Percentiles rank a stretch among this genome's conserved stretches.
phyloP scores from a whole-genome alignment of 2,329 filamentous ascomycete species.

The Alternaria triticina region DNA sequence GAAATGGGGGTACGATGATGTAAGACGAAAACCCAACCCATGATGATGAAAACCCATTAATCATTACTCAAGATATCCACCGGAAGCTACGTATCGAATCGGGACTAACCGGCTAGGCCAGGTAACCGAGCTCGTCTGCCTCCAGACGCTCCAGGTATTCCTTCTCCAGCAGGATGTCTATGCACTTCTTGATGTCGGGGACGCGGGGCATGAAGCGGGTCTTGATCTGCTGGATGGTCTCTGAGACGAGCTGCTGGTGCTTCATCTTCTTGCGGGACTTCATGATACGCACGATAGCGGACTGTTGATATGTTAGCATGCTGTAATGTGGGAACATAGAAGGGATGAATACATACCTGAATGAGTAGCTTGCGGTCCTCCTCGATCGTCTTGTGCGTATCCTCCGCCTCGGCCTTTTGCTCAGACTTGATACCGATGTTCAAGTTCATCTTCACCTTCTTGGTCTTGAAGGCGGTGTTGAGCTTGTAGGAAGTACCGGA shows the following conservation, averaged over 20 bases:
- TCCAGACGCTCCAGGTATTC: slow-evolving; percentile 97
- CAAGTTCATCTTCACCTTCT: slow-evolving; percentile 96
- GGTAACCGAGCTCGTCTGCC: slow-evolving; percentile 91
- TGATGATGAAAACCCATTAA: slow-evolving; percentile 6
- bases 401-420: slow-evolving; percentile 92
- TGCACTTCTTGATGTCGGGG: slow-evolving; percentile 98
- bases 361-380: slow-evolving; percentile 96
- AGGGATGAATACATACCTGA: slow-evolving; percentile 71
- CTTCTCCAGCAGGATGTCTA: slow-evolving; percentile 97
- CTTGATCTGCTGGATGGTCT: slow-evolving; percentile 95
- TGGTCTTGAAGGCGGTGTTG: slow-evolving; percentile 96
- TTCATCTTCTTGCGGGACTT: slow-evolving; percentile 99
- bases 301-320: slow-evolving; percentile 63
- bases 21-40: slow-evolving; percentile 5
- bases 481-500: slow-evolving; percentile 80
- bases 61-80: slow-evolving; percentile 8
- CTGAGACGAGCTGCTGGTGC: slow-evolving; percentile 90
- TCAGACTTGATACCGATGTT: slow-evolving; percentile 95
- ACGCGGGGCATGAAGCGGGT: slow-evolving; percentile 92
- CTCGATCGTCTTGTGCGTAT: slow-evolving; percentile 99
- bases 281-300: slow-evolving; percentile 99
- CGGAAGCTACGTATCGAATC: neutral
- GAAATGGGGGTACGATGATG: neutral
- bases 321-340: neutral
- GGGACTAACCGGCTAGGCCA: slow-evolving; percentile 54